phyloP scores from a whole-genome alignment of 257 asterid genomes.

The Nyctanthes arbortristis region DNA sequence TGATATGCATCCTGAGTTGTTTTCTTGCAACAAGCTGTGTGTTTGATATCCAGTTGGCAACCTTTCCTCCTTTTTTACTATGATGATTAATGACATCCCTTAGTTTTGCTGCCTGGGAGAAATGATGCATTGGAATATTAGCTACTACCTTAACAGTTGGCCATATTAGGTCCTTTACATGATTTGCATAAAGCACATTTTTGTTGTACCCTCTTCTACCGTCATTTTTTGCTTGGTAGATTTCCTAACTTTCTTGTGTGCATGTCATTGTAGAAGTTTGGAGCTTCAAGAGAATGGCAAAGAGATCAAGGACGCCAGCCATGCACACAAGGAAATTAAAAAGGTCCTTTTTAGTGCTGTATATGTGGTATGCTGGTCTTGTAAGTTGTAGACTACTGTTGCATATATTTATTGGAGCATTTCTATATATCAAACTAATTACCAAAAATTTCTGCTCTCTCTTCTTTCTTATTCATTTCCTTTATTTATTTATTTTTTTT shows the following conservation, averaged over 20 bases:
- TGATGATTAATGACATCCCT: background rate
- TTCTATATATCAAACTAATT: background rate
- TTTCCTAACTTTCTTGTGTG: constrained; percentile 17
- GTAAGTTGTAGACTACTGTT: constrained; percentile 5
- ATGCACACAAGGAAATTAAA: constrained; percentile 37
- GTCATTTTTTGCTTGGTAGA: constrained; percentile 9
- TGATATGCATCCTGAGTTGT: background rate
- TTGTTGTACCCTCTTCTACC: background rate
- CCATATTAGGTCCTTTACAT: background rate
- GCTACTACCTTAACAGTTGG: background rate
- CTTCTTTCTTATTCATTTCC: constrained; percentile 1
- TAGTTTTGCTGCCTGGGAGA: background rate
- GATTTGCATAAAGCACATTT: constrained; percentile 17
- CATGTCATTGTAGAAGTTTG: constrained; percentile 40
- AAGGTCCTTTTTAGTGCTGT: constrained; percentile 44
- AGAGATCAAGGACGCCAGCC: constrained; percentile 36
- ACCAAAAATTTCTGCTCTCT: background rate
- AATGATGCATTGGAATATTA: background rate
- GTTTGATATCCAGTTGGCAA: background rate
- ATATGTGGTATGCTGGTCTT: constrained; percentile 15
- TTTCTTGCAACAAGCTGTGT: background rate
- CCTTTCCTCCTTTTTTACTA: background rate
- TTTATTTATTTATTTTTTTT: too few relatives aligned
- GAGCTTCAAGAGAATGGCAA: constrained; percentile 42
- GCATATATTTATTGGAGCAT: constrained; percentile 1